Evolutionary conservation across 2,329 filamentous ascomycete species (phyloP).

Genomic region (Arachnomyces sp.): DNA sequence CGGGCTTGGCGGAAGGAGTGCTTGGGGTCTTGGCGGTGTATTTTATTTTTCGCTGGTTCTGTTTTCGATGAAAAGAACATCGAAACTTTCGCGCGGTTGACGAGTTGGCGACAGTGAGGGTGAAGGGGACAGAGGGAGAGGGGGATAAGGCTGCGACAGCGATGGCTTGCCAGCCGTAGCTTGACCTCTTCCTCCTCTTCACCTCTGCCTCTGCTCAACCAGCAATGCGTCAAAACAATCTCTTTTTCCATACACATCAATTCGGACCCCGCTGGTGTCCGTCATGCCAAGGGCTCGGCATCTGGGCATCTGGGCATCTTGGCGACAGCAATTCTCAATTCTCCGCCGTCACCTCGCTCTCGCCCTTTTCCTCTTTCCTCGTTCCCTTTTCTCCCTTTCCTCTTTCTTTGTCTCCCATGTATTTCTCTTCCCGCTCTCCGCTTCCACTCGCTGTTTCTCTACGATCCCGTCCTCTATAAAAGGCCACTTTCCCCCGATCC

Average conservation of each 20-base stretch:
- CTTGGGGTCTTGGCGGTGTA: no score
- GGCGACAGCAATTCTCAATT: conserved; percentile 7
- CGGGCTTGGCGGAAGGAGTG: no score
- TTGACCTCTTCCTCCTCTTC: background rate
- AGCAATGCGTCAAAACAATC: conserved; percentile 1
- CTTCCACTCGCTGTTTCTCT: conserved; percentile 10
- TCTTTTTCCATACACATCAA: no score
- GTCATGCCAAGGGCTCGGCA: conserved; percentile 24
- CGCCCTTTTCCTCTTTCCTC: conserved; percentile 13
- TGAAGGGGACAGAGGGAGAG: background rate
- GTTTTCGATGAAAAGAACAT: no score
- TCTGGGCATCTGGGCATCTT: conserved; percentile 18
- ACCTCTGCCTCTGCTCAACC: conserved; percentile 1
- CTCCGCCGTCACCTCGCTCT: conserved; percentile 14
- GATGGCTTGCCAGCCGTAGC: background rate
- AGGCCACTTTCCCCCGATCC: conserved; percentile 8
- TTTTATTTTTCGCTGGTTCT: background rate
- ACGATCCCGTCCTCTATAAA: conserved; percentile 9
- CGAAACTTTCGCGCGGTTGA: no score
- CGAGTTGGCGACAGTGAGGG: background rate
- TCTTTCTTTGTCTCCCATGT: conserved; percentile 6
- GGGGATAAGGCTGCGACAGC: background rate
- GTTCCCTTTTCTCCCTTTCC: conserved; percentile 14
- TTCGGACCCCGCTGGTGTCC: no score
- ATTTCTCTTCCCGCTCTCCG: conserved; percentile 1